These are phyloP conservation scores for Pholiota molesta DNA, from an alignment of 768 basidiomycete genomes.

Conservation along the genomic window DNA sequence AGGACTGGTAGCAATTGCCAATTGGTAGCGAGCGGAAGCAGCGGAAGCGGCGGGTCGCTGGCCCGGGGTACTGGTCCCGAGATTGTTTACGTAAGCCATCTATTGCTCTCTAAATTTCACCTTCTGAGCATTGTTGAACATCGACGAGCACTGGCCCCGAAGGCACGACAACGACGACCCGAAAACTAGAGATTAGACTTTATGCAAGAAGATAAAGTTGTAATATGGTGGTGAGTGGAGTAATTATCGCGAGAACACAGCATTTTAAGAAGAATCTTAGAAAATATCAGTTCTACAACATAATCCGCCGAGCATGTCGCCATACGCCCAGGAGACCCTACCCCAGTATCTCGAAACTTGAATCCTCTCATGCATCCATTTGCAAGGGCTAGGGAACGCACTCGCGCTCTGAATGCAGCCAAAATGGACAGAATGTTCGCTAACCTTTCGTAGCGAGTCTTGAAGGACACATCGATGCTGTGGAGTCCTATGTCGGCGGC, in stretches of 20 bases:
- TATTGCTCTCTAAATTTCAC: not conserved
- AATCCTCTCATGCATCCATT: conserved; percentile 97
- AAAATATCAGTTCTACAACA: conserved; percentile 90
- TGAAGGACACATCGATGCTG: conserved; percentile 93
- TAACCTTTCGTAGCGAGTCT: conserved; percentile 89
- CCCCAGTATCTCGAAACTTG: conserved; percentile 88
- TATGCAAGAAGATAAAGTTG: not conserved
- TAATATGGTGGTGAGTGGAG: conserved; percentile 29
- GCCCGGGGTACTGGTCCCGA: not conserved
- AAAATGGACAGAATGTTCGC: conserved; percentile 98
- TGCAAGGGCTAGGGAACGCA: conserved; percentile 89
- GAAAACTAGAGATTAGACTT: not conserved
- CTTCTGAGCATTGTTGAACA: not conserved
- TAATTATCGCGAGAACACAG: not conserved
- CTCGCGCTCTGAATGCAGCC: conserved; percentile 89
- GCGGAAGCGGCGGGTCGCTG: not conserved
- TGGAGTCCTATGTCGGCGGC: conserved; percentile 79
- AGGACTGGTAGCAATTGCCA: too few relatives aligned
- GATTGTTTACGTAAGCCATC: not conserved
- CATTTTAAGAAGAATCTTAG: conserved; percentile 36
- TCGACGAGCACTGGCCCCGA: not conserved
- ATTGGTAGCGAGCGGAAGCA: too few relatives aligned
- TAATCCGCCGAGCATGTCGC: conserved; percentile 79
- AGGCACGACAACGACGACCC: not conserved
- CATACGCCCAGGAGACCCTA: conserved; percentile 76